Base-by-base conservation (phyloP, 352 stramenopile species). In the Globisporangium yorkense region DNA sequence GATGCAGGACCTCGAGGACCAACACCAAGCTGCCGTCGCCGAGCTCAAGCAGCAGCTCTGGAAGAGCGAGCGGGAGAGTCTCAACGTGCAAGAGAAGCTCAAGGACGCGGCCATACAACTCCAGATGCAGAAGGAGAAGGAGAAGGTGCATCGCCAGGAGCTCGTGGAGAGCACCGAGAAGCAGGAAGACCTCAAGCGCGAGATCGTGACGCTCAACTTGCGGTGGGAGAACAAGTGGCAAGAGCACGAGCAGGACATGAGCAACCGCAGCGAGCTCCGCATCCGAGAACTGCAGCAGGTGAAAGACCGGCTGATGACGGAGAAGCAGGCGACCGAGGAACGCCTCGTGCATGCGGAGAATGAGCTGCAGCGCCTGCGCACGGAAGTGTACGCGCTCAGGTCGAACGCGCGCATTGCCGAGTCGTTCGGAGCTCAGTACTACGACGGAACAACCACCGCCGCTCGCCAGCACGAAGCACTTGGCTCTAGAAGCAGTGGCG, bases 211-310 rank as follows among this genome's bases (percentile, higher is more conserved):
- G 6, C 54, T 78, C n/a, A 85, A 83, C 43, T 37, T 88, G n/a
- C 67, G 75, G 27, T 88, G 77, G 74, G 80, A 89, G 46, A 86
- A 83, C 43, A 84, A 79, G 50, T 79, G 75, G 71, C 72, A 85
- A 63, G 75, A 86, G 15, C 63, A 84, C 44, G 70, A 92, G 55
- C 69, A 83, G 56, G 75, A 88, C 31, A 47, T 84, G 12, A 69
- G 67, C 10, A 59, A 62, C 10, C 68, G 67, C 2, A 68, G 78
- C 31, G 76, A 89, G 20, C 39, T 87, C 12, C 72, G 72, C 13
- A 41, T 84, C 0, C 62, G 76, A 10, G 83, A 92, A 46, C 46
- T 87, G 20, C 67, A 86, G 52, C 72, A 88, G 20, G 56, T 65
- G 2, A 83, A 83, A 61, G 75, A 90, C 20, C 70, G 74, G 35